Base-by-base conservation (phyloP, 805 yeast species). In the Candida boleticola region DNA sequence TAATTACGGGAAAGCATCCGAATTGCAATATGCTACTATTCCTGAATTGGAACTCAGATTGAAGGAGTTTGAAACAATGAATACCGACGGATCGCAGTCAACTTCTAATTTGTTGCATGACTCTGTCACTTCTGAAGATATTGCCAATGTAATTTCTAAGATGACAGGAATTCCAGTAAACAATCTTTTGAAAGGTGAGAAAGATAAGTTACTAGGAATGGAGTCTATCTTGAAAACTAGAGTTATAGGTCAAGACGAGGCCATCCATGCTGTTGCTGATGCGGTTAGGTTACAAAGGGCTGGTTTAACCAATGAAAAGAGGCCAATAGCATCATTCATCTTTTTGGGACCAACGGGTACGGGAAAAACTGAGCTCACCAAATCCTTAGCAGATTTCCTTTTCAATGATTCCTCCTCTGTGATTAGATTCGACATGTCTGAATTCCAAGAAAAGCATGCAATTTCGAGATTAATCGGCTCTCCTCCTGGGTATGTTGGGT, bases 331-430 rank as follows among this genome's bases (percentile, higher is more conserved):
- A 1, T 85, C 96, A 42, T 93, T 93, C 64, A 84, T 92, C 85
- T 93, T 93, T 64, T 72, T 93, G 50, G 99, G 99, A 18, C 98
- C 99, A 41, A 93, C 99, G 0, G 99, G 99, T 68, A 92, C 98
- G 0, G 99, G 99, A 68, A 92, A 92, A 64, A 93, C 99, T 0
- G 98, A 93, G 63, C 74, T 93, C 40, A 90, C 97, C 5, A 92
- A 93, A 62, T 83, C 95, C 0, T 74, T 92, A 43, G 96, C 98
- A 2, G 89, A 89, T 53, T 93, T 93, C 54, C 65, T 92, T 53
- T 93, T 93, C 65, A 93, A 89, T 57, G 92, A 92, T 61, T 89
- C 87, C 55, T 74, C 80, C 34, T 80, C 96, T 7, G 89, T 92
- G 27, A 80, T 90, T 19, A 74, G 99, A 53, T 92, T 92, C 60